Percentiles rank a stretch among this genome's conserved stretches.
Evolutionary conservation across 2,329 filamentous ascomycete genomes (phyloP).

Genomic region (Aspergillus luchuensis): DNA sequence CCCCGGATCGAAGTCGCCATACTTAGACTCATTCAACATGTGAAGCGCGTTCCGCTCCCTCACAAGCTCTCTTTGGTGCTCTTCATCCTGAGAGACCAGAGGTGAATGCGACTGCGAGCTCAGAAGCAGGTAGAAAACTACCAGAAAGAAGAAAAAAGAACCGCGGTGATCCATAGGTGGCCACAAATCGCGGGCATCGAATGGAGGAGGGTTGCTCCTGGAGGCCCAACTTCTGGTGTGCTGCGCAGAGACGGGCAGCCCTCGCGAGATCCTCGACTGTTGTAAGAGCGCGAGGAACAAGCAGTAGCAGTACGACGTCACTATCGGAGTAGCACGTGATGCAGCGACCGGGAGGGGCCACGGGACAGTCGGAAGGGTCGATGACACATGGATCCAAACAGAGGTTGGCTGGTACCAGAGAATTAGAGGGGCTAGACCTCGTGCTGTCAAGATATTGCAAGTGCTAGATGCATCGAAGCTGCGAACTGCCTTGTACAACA

Average conservation of each 20-base stretch:
- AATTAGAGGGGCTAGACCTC: neutral
- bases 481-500: no score
- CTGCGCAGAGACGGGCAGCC: slow-evolving; percentile 10
- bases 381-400: neutral
- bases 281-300: no score
- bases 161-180: slow-evolving; percentile 51
- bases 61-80: slow-evolving; percentile 52
- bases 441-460: neutral
- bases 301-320: no score
- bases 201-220: slow-evolving; percentile 21
- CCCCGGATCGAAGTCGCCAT: slow-evolving; percentile 54
- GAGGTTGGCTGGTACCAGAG: neutral
- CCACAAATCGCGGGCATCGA: slow-evolving; percentile 28
- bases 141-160: slow-evolving; percentile 52
- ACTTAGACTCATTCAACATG: slow-evolving; percentile 53
- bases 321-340: neutral
- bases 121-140: slow-evolving; percentile 57
- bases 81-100: slow-evolving; percentile 44
- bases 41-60: slow-evolving; percentile 55
- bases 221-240: slow-evolving; percentile 22
- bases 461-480: no score
- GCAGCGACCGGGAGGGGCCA: no score
- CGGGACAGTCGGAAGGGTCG: no score
- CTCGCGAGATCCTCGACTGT: no score
- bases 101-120: slow-evolving; percentile 50